Conservation (phyloP, 345 rosid genomes). For the Combretum micranthum region DNA sequence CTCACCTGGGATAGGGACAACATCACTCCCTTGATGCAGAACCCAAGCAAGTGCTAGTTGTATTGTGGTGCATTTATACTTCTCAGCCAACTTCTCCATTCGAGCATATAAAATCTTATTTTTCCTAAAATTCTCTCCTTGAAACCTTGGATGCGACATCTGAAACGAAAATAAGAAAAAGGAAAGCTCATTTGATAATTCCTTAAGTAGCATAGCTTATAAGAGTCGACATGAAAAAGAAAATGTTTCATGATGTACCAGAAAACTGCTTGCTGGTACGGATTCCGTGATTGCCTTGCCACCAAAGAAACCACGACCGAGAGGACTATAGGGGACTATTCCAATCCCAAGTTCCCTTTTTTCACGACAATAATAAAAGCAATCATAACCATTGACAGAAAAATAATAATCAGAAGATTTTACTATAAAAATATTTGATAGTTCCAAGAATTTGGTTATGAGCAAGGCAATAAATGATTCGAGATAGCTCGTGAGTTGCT, state of each 20-base stretch:
- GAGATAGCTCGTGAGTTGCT: too few relatives aligned
- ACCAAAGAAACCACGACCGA: conserved; percentile 50
- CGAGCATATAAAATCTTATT: conserved; percentile 24
- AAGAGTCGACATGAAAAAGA: too few relatives aligned
- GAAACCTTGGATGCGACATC: conserved; percentile 19
- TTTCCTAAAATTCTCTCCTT: conserved; percentile 18
- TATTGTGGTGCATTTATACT: conserved; percentile 24
- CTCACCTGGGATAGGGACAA: conserved; percentile 41
- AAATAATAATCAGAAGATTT: too few relatives aligned
- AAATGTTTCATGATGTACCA: conserved; percentile 20
- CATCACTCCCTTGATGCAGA: conserved; percentile 37
- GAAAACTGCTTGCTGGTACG: conserved; percentile 19
- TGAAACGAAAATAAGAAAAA: too few relatives aligned
- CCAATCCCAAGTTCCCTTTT: conserved; percentile 52
- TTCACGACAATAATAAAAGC: not conserved
- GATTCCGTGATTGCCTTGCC: conserved; percentile 39
- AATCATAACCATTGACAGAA: too few relatives aligned
- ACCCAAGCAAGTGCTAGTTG: conserved; percentile 45
- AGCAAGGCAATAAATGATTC: too few relatives aligned
- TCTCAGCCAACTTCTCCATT: conserved; percentile 20
- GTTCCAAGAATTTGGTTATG: too few relatives aligned
- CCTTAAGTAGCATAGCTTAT: too few relatives aligned
- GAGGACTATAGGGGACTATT: conserved; percentile 49
- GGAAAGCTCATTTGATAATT: too few relatives aligned
- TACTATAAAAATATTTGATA: too few relatives aligned